Base-by-base conservation (phyloP, 768 basidiomycete species). In the Tephrocybe sp. region DNA sequence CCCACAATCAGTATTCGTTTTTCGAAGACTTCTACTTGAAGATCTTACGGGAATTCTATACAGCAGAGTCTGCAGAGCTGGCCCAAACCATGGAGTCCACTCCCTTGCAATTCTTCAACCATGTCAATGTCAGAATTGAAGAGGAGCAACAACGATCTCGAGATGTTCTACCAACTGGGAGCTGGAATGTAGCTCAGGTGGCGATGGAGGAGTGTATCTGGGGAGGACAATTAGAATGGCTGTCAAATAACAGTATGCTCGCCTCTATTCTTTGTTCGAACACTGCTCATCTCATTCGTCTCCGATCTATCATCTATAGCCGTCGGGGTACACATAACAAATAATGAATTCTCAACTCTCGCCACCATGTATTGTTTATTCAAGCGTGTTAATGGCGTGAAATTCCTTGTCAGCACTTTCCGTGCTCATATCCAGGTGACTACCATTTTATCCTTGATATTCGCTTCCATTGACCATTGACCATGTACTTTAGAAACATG, bases 351-450 rank as follows among this genome's bases (percentile, higher is more conserved):
- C 16, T 62, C 63, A 3, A 70, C 64, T 5, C 67, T 92, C 10
- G 60, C 58, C 11, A 67, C 63, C 16, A 78, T 92, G 72, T 87
- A 90, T 62, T 60, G 63, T 1, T 70, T 87, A 5, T 88, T 92
- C 53, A 64, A 71, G 1, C 76, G 84, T 5, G 82, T 90, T 0
- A 70, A 72, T 22, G 77, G 76, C 0, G 64, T 79, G 31, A 76
- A 78, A 48, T 66, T 73, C 2, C 71, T 94, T 0, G 74, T 79
- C 47, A 67, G 66, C 2, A 80, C 85, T 7, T 91, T 91, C 68
- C 82, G 81, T 52, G 68, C 67, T 2, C 72, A 83, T 52, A 68
- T 91, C 39, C 75, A 79, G 68, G 90, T 85, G 48, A 38, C 68
- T 61, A 26, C 19, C 17, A 31, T 47, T 17, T 12, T 14, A 39